Conservation (phyloP, 768 basidiomycete genomes). For the Cystobasidium tubakii region DNA sequence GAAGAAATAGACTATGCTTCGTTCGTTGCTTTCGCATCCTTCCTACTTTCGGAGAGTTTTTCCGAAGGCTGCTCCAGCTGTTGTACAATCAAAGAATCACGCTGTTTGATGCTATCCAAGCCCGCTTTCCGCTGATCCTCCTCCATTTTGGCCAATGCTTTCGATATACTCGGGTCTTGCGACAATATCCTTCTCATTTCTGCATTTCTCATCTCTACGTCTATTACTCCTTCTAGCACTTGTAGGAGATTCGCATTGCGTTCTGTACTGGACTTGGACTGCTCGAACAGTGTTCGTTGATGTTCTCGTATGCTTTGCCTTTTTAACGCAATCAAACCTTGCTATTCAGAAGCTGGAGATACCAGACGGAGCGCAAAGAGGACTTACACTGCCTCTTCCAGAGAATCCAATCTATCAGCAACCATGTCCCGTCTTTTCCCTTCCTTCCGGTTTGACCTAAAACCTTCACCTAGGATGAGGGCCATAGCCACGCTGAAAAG, state of each 20-base stretch:
- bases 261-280: neutral
- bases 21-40: neutral
- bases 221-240: constrained; percentile 30
- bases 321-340: no score
- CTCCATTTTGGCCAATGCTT: constrained; percentile 26
- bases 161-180: constrained; percentile 25
- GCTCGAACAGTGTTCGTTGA: constrained; percentile 14
- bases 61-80: neutral
- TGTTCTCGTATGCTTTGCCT: constrained; percentile 20
- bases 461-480: constrained; percentile 28
- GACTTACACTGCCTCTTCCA: constrained; percentile 29
- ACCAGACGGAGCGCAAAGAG: no score
- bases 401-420: constrained; percentile 25
- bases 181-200: constrained; percentile 29
- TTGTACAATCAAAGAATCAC: neutral
- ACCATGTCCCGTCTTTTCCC: constrained; percentile 26
- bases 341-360: no score
- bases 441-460: constrained; percentile 30
- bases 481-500: constrained; percentile 32
- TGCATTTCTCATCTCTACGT: constrained; percentile 23
- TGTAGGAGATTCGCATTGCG: constrained; percentile 14
- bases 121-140: constrained; percentile 3
- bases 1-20: neutral
- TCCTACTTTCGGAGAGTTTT: neutral
- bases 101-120: neutral